Percentiles rank a stretch among this genome's conserved stretches.
Evolutionary conservation across 306 rosid genomes (phyloP).

Genomic region (Sicyos baderoa): DNA sequence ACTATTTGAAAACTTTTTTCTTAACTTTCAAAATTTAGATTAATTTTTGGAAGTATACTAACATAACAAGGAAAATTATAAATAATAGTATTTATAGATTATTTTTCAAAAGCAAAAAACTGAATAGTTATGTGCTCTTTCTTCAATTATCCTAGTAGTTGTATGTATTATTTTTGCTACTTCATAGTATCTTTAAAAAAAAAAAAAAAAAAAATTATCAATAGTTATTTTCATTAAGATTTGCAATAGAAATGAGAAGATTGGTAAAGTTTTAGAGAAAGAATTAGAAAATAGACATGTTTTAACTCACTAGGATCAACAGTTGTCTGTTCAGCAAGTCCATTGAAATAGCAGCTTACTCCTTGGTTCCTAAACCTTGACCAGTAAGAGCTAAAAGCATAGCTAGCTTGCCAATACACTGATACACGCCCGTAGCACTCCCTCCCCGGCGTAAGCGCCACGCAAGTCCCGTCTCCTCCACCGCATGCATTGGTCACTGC

Average conservation of each 20-base stretch:
- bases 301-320: conserved; percentile 39
- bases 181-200: too few species aligned
- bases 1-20: too few species aligned
- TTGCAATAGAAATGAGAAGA: neutral
- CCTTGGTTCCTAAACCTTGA: conserved; percentile 32
- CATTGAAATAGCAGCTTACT: conserved; percentile 44
- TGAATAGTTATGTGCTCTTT: too few species aligned
- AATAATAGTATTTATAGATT: too few species aligned
- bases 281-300: neutral
- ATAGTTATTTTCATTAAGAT: neutral
- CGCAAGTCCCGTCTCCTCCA: conserved; percentile 32
- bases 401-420: conserved; percentile 35
- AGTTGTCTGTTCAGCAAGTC: conserved; percentile 37
- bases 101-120: too few species aligned
- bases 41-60: too few species aligned
- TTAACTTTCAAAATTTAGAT: too few species aligned
- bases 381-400: conserved; percentile 47
- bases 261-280: neutral
- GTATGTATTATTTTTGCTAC: too few species aligned
- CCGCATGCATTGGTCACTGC: conserved; percentile 26
- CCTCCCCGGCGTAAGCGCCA: conserved; percentile 35
- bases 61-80: too few species aligned
- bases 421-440: conserved; percentile 38
- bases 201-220: too few species aligned
- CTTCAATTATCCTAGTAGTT: too few species aligned